phyloP scores from a whole-genome alignment of 495 filamentous ascomycete species.

The Penicillium atrosanguineum region DNA sequence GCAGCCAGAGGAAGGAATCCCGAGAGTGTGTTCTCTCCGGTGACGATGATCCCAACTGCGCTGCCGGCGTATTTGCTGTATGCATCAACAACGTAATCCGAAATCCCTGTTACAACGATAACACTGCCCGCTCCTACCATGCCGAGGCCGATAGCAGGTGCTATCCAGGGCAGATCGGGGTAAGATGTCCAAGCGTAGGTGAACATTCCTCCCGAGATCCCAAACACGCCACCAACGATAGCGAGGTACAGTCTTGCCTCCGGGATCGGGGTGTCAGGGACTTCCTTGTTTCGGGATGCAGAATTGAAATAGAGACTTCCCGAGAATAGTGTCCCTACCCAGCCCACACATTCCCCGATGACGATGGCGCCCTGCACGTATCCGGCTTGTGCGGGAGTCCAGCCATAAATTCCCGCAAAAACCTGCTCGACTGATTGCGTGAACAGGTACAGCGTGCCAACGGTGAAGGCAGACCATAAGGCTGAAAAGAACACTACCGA shows the following conservation, averaged over 20 bases:
- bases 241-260: constrained; percentile 38
- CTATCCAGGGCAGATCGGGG: constrained; percentile 33
- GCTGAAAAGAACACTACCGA: constrained; percentile 50
- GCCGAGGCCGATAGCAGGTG: constrained; percentile 35
- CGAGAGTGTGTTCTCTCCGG: constrained; percentile 38
- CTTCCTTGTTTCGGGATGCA: constrained; percentile 28
- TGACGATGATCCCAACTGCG: constrained; percentile 33
- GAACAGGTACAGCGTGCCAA: constrained; percentile 51
- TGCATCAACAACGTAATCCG: constrained; percentile 33
- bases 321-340: constrained; percentile 22
- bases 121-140: constrained; percentile 34
- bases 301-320: constrained; percentile 30
- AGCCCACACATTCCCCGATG: constrained; percentile 33
- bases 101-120: constrained; percentile 29
- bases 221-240: constrained; percentile 28
- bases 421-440: constrained; percentile 46
- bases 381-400: constrained; percentile 30
- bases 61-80: constrained; percentile 35
- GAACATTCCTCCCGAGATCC: constrained; percentile 38
- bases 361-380: constrained; percentile 41
- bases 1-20: constrained; percentile 41
- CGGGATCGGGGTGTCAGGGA: constrained; percentile 32
- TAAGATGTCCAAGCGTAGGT: constrained; percentile 41
- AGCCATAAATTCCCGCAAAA: constrained; percentile 32
- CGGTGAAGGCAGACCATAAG: constrained; percentile 50